phyloP scores from a whole-genome alignment of 495 filamentous ascomycete genomes.

The Usnea hakonensis region DNA sequence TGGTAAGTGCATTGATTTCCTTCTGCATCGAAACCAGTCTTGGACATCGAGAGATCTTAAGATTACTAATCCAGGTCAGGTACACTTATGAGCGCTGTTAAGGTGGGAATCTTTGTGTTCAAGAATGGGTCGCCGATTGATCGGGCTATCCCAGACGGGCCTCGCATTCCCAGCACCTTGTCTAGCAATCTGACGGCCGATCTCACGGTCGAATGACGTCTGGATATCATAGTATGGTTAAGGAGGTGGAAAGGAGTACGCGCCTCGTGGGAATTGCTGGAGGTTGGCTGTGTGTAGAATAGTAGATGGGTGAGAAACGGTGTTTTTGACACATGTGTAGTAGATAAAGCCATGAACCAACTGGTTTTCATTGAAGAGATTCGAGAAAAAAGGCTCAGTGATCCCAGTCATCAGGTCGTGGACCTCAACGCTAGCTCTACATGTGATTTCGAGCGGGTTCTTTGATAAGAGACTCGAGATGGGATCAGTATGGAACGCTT shows the following conservation, averaged over 20 bases:
- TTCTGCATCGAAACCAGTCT: not conserved
- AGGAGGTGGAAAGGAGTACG: not conserved
- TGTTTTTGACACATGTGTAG: no score
- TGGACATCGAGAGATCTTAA: not conserved
- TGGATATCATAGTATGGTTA: not conserved
- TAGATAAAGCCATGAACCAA: no score
- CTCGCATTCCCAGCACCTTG: not conserved
- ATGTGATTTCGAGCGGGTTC: constrained; percentile 3
- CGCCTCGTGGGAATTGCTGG: no score
- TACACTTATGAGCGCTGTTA: not conserved
- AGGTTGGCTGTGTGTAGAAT: no score
- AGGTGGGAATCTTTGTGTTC: constrained; percentile 3
- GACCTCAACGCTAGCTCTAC: constrained; percentile 4
- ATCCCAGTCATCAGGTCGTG: constrained; percentile 5
- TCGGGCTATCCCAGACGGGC: not conserved
- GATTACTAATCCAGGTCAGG: not conserved
- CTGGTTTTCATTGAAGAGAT: no score
- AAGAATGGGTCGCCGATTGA: not conserved
- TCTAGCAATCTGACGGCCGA: not conserved
- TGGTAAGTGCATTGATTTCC: not conserved
- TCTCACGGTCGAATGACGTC: not conserved
- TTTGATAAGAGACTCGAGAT: not conserved
- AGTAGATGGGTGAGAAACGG: no score
- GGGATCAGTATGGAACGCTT: not conserved
- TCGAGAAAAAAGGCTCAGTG: not conserved